phyloP scores from a whole-genome alignment of 2,329 filamentous ascomycete genomes.

The Colletotrichum ledebouriae region DNA sequence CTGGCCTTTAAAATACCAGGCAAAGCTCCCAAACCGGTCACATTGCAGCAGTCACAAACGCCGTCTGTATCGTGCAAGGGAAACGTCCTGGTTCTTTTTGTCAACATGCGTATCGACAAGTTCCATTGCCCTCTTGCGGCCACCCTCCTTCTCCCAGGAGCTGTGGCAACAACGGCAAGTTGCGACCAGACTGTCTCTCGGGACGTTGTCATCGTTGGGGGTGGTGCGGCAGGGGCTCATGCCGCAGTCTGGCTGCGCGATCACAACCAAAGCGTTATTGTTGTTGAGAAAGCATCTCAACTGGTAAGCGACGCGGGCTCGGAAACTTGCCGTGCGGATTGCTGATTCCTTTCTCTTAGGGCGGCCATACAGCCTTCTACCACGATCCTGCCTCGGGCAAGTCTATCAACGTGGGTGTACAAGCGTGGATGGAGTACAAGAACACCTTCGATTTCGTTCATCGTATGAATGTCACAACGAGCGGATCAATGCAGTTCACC shows the following conservation, averaged over 20 bases:
- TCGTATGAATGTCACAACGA: slow-evolving; percentile 50
- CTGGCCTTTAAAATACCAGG: slow-evolving; percentile 5
- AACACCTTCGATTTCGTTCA: slow-evolving; percentile 51
- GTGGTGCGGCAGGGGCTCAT: slow-evolving; percentile 57
- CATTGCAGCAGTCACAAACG: background rate
- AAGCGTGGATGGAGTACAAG: slow-evolving; percentile 49
- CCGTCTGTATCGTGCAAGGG: background rate
- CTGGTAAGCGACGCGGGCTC: slow-evolving; percentile 45
- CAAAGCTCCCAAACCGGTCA: background rate
- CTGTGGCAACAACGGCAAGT: background rate
- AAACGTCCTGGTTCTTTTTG: background rate
- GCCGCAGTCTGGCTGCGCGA: slow-evolving; percentile 56
- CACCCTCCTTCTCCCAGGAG: background rate
- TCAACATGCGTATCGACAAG: slow-evolving; percentile 17
- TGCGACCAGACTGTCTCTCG: slow-evolving; percentile 38
- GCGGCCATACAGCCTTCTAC: slow-evolving; percentile 52
- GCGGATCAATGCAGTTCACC: slow-evolving; percentile 47
- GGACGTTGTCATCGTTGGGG: slow-evolving; percentile 55
- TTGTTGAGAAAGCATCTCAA: slow-evolving; percentile 54
- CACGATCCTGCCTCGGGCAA: slow-evolving; percentile 47
- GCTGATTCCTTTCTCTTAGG: slow-evolving; percentile 38
- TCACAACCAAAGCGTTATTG: slow-evolving; percentile 51
- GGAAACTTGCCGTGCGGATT: background rate
- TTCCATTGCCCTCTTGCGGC: background rate
- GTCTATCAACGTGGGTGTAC: slow-evolving; percentile 44